Conservation (phyloP, 140 eudicot genomes). For the Anethum foeniculum region DNA sequence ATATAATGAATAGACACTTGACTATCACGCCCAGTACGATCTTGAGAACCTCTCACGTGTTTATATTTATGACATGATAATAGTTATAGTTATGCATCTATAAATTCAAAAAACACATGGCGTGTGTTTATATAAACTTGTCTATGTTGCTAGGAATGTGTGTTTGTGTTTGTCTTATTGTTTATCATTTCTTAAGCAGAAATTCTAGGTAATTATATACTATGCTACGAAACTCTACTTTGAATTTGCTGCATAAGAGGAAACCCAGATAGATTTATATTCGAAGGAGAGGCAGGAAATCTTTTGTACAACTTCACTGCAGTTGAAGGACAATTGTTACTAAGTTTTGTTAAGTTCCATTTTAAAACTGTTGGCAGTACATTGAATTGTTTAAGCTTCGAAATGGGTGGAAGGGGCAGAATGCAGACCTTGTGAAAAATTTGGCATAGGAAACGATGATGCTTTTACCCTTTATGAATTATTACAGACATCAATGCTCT, state of each 20-base stretch:
- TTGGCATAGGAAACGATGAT: not conserved
- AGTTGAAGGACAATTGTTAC: not conserved
- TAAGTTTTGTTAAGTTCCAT: not conserved
- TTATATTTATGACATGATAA: not conserved
- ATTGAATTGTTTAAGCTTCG: slow-evolving; percentile 9
- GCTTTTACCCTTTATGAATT: not conserved
- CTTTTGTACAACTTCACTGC: slow-evolving; percentile 2
- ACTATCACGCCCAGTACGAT: too few species aligned
- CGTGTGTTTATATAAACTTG: not conserved
- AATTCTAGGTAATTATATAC: not conserved
- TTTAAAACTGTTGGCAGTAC: not conserved
- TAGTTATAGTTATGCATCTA: not conserved
- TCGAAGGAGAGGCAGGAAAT: not conserved
- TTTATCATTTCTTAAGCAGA: not conserved
- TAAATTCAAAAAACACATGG: not conserved
- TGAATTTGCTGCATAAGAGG: not conserved
- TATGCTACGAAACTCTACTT: not conserved
- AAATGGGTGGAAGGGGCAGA: slow-evolving; percentile 2
- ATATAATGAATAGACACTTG: too few species aligned
- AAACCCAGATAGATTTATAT: slow-evolving; percentile 1
- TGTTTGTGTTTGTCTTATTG: not conserved
- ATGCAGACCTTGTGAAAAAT: not conserved
- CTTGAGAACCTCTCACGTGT: not conserved
- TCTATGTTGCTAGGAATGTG: not conserved
- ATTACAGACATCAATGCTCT: not conserved